phyloP scores from a whole-genome alignment of 768 basidiomycete genomes.

The Mycena chlorophos region DNA sequence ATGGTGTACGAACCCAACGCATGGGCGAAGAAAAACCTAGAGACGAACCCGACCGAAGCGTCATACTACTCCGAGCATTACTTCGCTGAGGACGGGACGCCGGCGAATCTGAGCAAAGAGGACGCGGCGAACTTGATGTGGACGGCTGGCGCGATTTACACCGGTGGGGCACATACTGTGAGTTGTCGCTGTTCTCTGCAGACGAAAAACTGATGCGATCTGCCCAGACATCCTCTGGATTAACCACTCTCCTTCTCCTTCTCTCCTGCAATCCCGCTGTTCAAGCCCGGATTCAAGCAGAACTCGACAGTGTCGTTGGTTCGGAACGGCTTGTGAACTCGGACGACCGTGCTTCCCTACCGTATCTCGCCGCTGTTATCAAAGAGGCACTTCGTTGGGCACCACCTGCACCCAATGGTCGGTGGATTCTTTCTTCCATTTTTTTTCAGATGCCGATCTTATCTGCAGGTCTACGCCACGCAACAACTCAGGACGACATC shows the following conservation, averaged over 20 bases:
- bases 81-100: constrained; percentile 22
- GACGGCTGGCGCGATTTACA: constrained; percentile 16
- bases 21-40: constrained; percentile 36
- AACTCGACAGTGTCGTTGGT: constrained; percentile 34
- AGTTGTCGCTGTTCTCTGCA: not conserved
- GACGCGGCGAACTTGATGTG: constrained; percentile 7
- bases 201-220: not conserved
- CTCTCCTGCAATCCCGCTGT: constrained; percentile 29
- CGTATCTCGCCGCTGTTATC: constrained; percentile 31
- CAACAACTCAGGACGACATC: constrained; percentile 29
- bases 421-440: not conserved
- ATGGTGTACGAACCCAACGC: constrained; percentile 30
- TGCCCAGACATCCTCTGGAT: constrained; percentile 25
- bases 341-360: constrained; percentile 30
- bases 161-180: constrained; percentile 21
- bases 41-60: constrained; percentile 25
- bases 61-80: constrained; percentile 38
- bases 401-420: constrained; percentile 24
- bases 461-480: constrained; percentile 32
- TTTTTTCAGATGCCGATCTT: not conserved
- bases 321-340: constrained; percentile 30
- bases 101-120: not conserved
- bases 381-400: constrained; percentile 30
- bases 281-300: constrained; percentile 31
- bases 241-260: constrained; percentile 27